Conservation (phyloP, 2,329 filamentous ascomycete species). For the Didymella arachidicola region DNA sequence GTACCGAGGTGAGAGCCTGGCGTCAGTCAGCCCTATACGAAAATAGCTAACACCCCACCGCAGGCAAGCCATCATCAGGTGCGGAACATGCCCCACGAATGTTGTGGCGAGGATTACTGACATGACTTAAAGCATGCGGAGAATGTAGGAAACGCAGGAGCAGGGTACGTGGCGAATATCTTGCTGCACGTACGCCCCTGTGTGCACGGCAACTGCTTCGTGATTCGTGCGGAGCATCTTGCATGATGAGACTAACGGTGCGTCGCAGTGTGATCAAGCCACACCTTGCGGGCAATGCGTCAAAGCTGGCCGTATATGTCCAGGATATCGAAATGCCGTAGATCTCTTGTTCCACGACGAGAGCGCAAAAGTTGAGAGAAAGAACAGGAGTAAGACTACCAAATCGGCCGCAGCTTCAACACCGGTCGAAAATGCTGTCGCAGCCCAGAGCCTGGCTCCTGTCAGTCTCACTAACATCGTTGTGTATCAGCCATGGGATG, state of each 20-base stretch:
- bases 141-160: constrained; percentile 44
- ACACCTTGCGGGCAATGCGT: constrained; percentile 40
- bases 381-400: constrained; percentile 17
- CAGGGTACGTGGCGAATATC: constrained; percentile 27
- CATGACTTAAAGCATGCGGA: constrained; percentile 25
- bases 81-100: not conserved
- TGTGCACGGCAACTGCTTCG: not conserved
- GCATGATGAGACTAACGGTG: constrained; percentile 10
- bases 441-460: constrained; percentile 6
- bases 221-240: constrained; percentile 7
- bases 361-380: constrained; percentile 31
- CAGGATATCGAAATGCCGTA: constrained; percentile 38
- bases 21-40: constrained; percentile 6
- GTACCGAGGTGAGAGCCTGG: constrained; percentile 27
- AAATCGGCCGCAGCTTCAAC: not conserved
- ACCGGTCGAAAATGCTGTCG: not conserved
- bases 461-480: constrained; percentile 30
- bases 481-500: constrained; percentile 35
- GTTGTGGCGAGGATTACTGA: constrained; percentile 1
- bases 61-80: constrained; percentile 34
- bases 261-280: constrained; percentile 36
- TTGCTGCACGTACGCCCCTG: not conserved
- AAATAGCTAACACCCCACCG: constrained; percentile 18
- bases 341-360: constrained; percentile 45
- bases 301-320: constrained; percentile 35